Evolutionary conservation across 805 yeast species (phyloP).

Genomic region (Debaryomyces tyrocola): DNA sequence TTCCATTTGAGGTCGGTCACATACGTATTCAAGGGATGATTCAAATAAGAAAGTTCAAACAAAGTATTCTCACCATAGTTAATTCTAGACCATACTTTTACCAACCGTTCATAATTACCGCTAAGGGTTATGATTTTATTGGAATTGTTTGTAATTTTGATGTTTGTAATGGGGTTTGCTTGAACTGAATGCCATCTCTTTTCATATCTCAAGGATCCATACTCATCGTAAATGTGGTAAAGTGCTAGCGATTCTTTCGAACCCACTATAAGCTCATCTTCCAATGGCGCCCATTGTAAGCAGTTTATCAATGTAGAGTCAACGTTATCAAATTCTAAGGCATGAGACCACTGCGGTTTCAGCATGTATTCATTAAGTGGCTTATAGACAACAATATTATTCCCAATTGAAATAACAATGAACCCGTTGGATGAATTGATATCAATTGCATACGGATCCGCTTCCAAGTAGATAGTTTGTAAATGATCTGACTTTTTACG

Average conservation of each 20-base stretch:
- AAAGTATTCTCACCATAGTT: slow-evolving; percentile 61
- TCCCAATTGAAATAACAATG: slow-evolving; percentile 51
- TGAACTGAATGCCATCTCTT: slow-evolving; percentile 51
- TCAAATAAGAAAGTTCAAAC: slow-evolving; percentile 67
- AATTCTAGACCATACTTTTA: slow-evolving; percentile 77
- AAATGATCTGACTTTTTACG: slow-evolving; percentile 35
- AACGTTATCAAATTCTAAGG: slow-evolving; percentile 17
- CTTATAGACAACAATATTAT: slow-evolving; percentile 48
- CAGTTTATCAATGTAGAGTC: slow-evolving; percentile 27
- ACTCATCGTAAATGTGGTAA: slow-evolving; percentile 52
- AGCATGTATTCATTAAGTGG: slow-evolving; percentile 55
- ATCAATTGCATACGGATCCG: slow-evolving; percentile 66
- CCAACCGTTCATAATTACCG: slow-evolving; percentile 61
- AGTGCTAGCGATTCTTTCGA: slow-evolving; percentile 50
- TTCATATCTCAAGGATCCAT: slow-evolving; percentile 36
- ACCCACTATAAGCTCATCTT: slow-evolving; percentile 62
- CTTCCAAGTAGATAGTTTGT: slow-evolving; percentile 74
- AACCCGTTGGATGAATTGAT: slow-evolving; percentile 61
- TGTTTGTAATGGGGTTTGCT: slow-evolving; percentile 58
- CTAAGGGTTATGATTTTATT: slow-evolving; percentile 60
- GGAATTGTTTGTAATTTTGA: slow-evolving; percentile 66
- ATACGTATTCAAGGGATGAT: slow-evolving; percentile 52
- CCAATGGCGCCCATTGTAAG: slow-evolving; percentile 53
- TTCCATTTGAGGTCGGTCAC: slow-evolving; percentile 65
- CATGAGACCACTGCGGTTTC: slow-evolving; percentile 47